Base-by-base conservation (phyloP, 164 flowering plant species). In the Macadamia integrifolia region DNA sequence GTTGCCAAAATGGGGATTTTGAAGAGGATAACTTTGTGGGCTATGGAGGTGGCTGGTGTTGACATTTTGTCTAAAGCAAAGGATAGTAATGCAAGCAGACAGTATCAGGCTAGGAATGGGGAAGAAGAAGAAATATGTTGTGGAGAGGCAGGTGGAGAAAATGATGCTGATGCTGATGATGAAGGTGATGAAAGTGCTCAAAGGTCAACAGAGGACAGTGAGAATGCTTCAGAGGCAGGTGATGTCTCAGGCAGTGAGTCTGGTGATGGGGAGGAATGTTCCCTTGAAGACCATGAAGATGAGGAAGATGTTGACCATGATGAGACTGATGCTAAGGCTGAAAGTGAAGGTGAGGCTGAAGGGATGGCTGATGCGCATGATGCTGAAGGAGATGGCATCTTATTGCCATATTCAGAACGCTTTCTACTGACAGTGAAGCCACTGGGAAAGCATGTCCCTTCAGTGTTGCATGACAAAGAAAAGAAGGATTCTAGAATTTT, bases 291-390 rank as follows among this genome's bases (percentile, higher is more conserved):
- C 59, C 88, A 82, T 56, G 86, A 84, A 72, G 91, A 73, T 46
- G 80, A 71, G 66, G 81, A 85, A 74, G 93, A 87, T 67, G 88
- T 72, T 18, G 91, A 83, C 42, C 75, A 84, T 23, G 23, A 23
- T 23, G 23, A 23, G 23, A 23, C 23, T 80, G 90, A 82, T 62
- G 80, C 78, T 29, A 90, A 90, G 76, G 95, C 84, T 35, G 97
- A 90, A 76, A 90, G 93, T 87, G 97, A 90, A 80, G 98, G 91
- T 64, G 96, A 87, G 79, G 97, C 88, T 62, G 98, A 92, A 75
- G 93, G 88, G 53, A 81, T 74, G 80, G 91, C 88, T 67, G 92
- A 89, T 82, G 91, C 84, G 12, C 87, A 84, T 74, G 93, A 88
- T 75, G 82, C 71, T 65, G 93, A 89, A 61, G 93, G 86, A 58